phyloP scores from a whole-genome alignment of 2,329 filamentous ascomycete genomes.

The Aspergillus uvarum region DNA sequence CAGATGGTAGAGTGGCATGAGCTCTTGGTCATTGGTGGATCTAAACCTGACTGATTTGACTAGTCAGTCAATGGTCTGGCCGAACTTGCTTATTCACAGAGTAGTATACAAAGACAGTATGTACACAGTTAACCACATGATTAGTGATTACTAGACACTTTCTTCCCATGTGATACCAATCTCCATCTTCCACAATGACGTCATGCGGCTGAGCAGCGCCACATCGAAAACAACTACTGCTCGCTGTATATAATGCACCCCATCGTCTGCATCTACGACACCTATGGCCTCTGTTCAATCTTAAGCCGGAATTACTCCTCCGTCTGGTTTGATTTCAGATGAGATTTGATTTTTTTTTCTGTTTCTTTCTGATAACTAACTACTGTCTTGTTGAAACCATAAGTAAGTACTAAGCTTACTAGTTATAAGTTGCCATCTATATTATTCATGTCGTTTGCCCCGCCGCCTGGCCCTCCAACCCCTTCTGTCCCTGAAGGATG shows the following conservation, averaged over 20 bases:
- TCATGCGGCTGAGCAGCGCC: slow-evolving; percentile 18
- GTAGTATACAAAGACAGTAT: too few species aligned
- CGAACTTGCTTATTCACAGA: too few species aligned
- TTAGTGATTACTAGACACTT: too few species aligned
- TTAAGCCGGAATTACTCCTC: too few species aligned
- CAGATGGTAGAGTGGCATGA: too few species aligned
- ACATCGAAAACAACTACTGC: slow-evolving; percentile 2
- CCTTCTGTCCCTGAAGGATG: slow-evolving; percentile 72
- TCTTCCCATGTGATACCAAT: not conserved
- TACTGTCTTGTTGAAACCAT: not conserved
- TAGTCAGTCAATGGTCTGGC: too few species aligned
- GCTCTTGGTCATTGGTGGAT: too few species aligned
- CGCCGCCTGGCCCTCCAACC: slow-evolving; percentile 55
- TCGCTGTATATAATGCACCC: not conserved
- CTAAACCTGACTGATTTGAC: too few species aligned
- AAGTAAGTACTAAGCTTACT: not conserved
- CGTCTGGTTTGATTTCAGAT: too few species aligned
- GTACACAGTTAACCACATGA: too few species aligned
- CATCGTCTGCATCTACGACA: not conserved
- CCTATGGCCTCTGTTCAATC: not conserved
- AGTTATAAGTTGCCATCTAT: not conserved
- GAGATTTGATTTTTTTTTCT: too few species aligned
- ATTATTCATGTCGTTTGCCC: slow-evolving; percentile 39
- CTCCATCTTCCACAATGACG: not conserved
- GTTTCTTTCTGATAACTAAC: not conserved